phyloP scores from a whole-genome alignment of 805 yeast species.

The Wickerhamiella cacticola region DNA sequence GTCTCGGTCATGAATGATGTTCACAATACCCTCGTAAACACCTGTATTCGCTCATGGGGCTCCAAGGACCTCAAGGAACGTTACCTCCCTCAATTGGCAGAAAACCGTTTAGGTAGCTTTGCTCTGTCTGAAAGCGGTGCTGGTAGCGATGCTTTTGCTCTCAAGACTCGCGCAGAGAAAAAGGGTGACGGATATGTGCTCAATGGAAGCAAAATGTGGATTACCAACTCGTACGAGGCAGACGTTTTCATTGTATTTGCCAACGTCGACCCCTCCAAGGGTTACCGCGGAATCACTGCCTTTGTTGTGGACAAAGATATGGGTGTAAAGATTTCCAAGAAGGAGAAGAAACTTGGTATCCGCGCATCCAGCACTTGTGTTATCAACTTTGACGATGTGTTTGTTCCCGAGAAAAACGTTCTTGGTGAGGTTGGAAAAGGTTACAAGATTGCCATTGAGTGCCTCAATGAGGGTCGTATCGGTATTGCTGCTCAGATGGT shows the following conservation, averaged over 20 bases:
- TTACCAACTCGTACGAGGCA: slow-evolving; percentile 36
- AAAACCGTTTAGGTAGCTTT: slow-evolving; percentile 31
- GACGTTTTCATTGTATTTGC: slow-evolving; percentile 34
- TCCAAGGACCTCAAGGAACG: slow-evolving; percentile 29
- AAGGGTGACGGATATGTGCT: slow-evolving; percentile 33
- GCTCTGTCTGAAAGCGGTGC: slow-evolving; percentile 33
- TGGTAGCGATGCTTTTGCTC: slow-evolving; percentile 37
- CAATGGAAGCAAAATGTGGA: slow-evolving; percentile 37
- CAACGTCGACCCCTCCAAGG: slow-evolving; percentile 32
- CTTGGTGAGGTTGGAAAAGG: slow-evolving; percentile 36
- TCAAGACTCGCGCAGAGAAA: slow-evolving; percentile 31
- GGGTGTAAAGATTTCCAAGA: slow-evolving; percentile 35
- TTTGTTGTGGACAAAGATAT: slow-evolving; percentile 33
- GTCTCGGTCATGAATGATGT: slow-evolving; percentile 35
- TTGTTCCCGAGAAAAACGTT: slow-evolving; percentile 33
- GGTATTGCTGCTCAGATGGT: slow-evolving; percentile 38
- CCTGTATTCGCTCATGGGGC: slow-evolving; percentile 33
- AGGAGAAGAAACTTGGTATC: slow-evolving; percentile 36
- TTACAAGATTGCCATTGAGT: slow-evolving; percentile 36
- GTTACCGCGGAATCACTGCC: slow-evolving; percentile 36
- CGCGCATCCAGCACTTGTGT: slow-evolving; percentile 36
- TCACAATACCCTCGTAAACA: slow-evolving; percentile 36
- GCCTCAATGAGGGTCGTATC: slow-evolving; percentile 35
- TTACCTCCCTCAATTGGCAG: slow-evolving; percentile 33
- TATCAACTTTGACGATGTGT: slow-evolving; percentile 32